Percentiles rank a stretch among this genome's conserved stretches.
Conservation (phyloP, 1,284 basidiomycete species). For the Golubevia pallescens region DNA sequence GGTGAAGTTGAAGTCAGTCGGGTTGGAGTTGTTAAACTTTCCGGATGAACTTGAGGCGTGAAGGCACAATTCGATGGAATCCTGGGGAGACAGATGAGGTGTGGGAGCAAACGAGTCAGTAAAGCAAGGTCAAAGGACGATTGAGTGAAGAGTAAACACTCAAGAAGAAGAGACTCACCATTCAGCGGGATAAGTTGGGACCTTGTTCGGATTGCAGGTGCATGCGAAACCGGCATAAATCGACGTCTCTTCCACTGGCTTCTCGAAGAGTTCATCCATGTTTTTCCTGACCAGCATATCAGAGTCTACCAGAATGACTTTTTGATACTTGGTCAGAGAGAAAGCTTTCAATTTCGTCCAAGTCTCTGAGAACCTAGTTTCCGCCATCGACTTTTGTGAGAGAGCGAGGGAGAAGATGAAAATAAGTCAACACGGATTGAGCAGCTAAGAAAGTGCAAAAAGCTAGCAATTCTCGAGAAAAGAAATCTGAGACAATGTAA, state of each 20-base stretch:
- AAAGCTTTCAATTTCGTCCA: conserved; percentile 61
- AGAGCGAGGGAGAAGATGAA: background rate
- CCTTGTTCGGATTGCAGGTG: conserved; percentile 86
- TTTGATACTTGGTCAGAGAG: conserved; percentile 67
- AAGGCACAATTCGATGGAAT: conserved; percentile 85
- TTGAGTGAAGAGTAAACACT: background rate
- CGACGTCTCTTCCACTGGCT: conserved; percentile 69
- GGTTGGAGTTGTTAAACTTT: conserved; percentile 68
- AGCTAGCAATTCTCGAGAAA: background rate
- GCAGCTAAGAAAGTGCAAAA: background rate
- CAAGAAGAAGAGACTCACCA: conserved; percentile 71
- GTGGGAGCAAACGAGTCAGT: too few species aligned
- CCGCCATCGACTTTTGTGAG: conserved; percentile 15
- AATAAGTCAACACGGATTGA: background rate
- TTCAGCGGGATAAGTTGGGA: conserved; percentile 83
- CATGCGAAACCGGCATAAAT: conserved; percentile 89
- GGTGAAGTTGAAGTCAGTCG: conserved; percentile 68
- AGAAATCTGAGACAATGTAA: background rate
- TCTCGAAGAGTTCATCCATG: conserved; percentile 88
- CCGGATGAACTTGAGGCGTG: conserved; percentile 67
- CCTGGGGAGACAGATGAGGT: too few species aligned
- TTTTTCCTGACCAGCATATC: conserved; percentile 87
- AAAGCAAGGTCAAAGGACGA: too few species aligned
- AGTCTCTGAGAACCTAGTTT: conserved; percentile 45
- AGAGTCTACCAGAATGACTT: conserved; percentile 82